Conservation (phyloP, 805 yeast genomes). For the Candida koratica region DNA sequence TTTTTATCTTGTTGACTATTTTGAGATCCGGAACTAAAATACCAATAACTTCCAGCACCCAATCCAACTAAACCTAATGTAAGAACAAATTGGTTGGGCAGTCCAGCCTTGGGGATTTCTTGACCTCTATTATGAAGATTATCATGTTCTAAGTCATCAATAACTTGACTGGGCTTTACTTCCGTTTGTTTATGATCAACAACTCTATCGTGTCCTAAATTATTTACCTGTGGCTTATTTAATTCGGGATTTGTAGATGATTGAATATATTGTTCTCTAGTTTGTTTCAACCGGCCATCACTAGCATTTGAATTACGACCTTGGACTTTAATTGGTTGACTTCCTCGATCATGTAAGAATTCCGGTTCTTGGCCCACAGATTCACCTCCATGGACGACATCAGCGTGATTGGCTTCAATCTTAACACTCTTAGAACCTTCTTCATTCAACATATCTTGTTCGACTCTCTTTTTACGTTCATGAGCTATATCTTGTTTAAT, state of each 20-base stretch:
- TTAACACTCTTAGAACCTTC: slow-evolving; percentile 35
- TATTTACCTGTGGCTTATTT: slow-evolving; percentile 33
- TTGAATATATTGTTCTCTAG: slow-evolving; percentile 39
- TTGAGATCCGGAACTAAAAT: slow-evolving; percentile 13
- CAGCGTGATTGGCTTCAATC: slow-evolving; percentile 42
- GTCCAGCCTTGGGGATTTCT: slow-evolving; percentile 7
- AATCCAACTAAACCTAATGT: slow-evolving; percentile 25
- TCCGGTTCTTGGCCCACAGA: slow-evolving; percentile 36
- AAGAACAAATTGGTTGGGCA: slow-evolving; percentile 13
- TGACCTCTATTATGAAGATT: slow-evolving; percentile 19
- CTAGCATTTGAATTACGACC: slow-evolving; percentile 2
- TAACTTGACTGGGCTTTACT: slow-evolving; percentile 29
- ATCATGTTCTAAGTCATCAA: slow-evolving; percentile 39
- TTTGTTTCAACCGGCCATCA: slow-evolving; percentile 25
- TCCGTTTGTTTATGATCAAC: slow-evolving; percentile 35
- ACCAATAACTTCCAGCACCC: slow-evolving; percentile 30
- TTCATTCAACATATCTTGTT: slow-evolving; percentile 32
- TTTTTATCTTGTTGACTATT: too few relatives aligned
- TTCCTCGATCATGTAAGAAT: slow-evolving; percentile 35
- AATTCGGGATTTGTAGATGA: slow-evolving; percentile 39
- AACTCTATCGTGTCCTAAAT: slow-evolving; percentile 28
- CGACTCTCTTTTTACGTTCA: slow-evolving; percentile 35
- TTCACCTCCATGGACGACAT: slow-evolving; percentile 43
- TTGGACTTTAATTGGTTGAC: slow-evolving; percentile 31
- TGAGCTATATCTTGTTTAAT: slow-evolving; percentile 48